Conservation (phyloP, 1,284 basidiomycete genomes). For the Anthracocystis walkeri region DNA sequence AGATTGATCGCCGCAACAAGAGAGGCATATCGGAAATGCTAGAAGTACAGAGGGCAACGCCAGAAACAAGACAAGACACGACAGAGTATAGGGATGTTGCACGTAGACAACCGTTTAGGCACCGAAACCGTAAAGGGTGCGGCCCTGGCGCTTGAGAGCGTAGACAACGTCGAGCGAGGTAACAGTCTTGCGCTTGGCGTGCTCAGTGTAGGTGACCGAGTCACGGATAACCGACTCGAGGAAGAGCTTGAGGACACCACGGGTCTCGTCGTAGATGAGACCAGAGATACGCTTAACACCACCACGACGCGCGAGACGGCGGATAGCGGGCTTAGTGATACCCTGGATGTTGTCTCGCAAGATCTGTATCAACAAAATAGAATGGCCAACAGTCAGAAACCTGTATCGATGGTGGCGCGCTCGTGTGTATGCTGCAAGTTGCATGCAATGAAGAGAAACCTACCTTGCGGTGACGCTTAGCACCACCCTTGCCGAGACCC, state of each 20-base stretch:
- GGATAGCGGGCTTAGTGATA: slow-evolving; percentile 93
- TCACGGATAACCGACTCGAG: slow-evolving; percentile 86
- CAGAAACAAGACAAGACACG: slow-evolving; percentile 40
- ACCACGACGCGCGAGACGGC: slow-evolving; percentile 93
- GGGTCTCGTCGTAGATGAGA: slow-evolving; percentile 94
- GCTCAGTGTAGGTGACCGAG: slow-evolving; percentile 90
- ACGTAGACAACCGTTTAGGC: slow-evolving; percentile 50
- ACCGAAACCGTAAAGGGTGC: slow-evolving; percentile 81
- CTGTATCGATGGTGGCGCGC: slow-evolving; percentile 7
- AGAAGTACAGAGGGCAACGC: slow-evolving; percentile 53
- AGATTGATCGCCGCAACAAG: slow-evolving; percentile 45
- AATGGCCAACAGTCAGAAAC: slow-evolving; percentile 11
- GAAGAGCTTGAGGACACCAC: slow-evolving; percentile 85
- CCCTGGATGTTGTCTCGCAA: slow-evolving; percentile 70
- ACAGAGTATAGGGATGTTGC: slow-evolving; percentile 5
- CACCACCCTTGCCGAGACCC: slow-evolving; percentile 70
- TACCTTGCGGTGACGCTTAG: slow-evolving; percentile 70
- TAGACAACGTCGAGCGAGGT: slow-evolving; percentile 92
- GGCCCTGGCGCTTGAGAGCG: slow-evolving; percentile 83
- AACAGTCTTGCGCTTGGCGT: slow-evolving; percentile 92
- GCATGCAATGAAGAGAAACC: slow-evolving; percentile 22
- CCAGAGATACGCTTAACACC: slow-evolving; percentile 75
- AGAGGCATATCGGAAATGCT: slow-evolving; percentile 54
- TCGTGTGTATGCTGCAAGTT: background rate
- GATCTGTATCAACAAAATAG: slow-evolving; percentile 33